Base-by-base conservation (phyloP, 352 stramenopile species). In the Chrysophaeum taylorii region DNA sequence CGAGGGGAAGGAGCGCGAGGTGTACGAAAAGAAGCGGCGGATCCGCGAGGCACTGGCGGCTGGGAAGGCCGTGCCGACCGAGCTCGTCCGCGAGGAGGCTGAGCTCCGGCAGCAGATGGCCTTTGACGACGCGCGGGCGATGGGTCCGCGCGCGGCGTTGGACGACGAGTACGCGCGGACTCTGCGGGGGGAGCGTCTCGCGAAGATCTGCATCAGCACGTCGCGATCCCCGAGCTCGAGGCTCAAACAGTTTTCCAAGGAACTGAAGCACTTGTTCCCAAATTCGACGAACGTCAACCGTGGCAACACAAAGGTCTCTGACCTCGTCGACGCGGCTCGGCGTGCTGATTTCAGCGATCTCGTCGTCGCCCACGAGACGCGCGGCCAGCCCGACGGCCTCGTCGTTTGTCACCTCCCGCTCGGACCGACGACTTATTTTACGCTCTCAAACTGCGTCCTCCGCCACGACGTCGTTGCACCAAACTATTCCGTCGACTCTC, bases 181-280 rank as follows among this genome's bases (percentile, higher is more conserved):
- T 96, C 76, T 89, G 92, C 62, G 94, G 98, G 79, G 95, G 95
- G 38, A 95, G 96, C 70, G 87, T 99, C n/a, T 41, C 5, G 52
- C 52, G 9, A 63, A 63, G 33, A 25, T 63, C 43, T 97, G 94
- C 71, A 91, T 99, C 37, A 99, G 94, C 9, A 99, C 96, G 45
- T 97, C 89, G 54, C 92, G 93, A 41, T 89, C 97, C 77, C 95
- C 96, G 35, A 96, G 85, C 66, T 94, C 88, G 57, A 90, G 96
- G 18, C 85, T 99, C 35, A 98, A 98, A 79, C 94, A 98, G 83
- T 99, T 99, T 80, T 88, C 93, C n/a, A 98, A 99, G 85, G 96
- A 99, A 85, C 85, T 99, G 52, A 96, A 96, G 37, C 82, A 97
- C 35, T 90, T 98, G 60, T 92, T 99, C 76, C 96, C 96, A 31